phyloP scores from a whole-genome alignment of 2,329 filamentous ascomycete species.

The Penicillium olsonii region DNA sequence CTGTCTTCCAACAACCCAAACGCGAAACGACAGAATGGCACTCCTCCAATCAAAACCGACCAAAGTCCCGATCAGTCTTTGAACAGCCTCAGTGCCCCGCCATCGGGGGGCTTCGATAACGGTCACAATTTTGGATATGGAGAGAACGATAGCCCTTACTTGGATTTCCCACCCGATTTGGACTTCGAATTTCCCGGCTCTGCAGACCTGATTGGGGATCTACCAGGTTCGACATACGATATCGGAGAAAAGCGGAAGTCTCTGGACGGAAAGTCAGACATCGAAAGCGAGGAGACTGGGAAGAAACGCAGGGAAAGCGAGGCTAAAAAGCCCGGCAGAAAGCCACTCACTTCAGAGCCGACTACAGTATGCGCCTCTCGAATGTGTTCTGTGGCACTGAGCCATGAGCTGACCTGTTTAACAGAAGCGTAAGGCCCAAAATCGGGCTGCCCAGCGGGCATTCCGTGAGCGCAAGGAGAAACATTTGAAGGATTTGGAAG shows the following conservation, averaged over 20 bases:
- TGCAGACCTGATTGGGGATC: constrained; percentile 72
- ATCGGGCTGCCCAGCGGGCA: constrained; percentile 85
- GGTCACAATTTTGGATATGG: constrained; percentile 54
- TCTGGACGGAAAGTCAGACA: constrained; percentile 56
- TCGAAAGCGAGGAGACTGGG: constrained; percentile 64
- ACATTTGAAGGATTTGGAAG: constrained; percentile 56
- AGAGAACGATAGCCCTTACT: constrained; percentile 72
- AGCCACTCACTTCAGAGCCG: constrained; percentile 92
- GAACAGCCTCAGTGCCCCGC: constrained; percentile 39
- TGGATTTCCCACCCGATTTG: constrained; percentile 79
- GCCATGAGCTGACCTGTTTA: constrained; percentile 22
- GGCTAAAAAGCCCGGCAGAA: constrained; percentile 93
- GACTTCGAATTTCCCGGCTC: constrained; percentile 69
- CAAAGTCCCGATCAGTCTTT: constrained; percentile 47
- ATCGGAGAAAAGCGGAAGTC: constrained; percentile 64
- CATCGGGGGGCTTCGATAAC: constrained; percentile 34
- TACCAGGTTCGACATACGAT: constrained; percentile 59
- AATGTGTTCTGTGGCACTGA: background rate
- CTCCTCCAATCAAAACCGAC: constrained; percentile 26
- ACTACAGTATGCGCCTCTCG: constrained; percentile 72
- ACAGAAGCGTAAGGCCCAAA: constrained; percentile 77
- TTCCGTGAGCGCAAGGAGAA: constrained; percentile 95
- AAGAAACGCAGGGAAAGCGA: constrained; percentile 75
- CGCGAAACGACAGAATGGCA: constrained; percentile 30
- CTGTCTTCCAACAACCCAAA: constrained; percentile 67